Conservation (phyloP, 1,139 yeast species). For the Meyerozyma smithsonii region DNA sequence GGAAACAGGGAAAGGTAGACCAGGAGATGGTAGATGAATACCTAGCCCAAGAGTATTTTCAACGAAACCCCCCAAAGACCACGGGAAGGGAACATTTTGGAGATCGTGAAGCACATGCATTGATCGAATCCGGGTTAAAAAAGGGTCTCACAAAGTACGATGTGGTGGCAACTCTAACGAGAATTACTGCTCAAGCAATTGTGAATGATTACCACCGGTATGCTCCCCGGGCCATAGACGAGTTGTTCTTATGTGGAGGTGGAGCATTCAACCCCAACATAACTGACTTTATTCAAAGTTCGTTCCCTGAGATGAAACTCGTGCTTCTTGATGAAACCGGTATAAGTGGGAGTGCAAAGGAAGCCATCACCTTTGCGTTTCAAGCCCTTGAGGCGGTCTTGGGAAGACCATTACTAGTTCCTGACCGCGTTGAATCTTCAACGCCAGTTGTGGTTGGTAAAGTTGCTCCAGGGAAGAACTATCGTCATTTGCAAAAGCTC, state of each 20-base stretch:
- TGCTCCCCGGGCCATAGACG: constrained; percentile 8
- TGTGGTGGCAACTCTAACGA: constrained; percentile 10
- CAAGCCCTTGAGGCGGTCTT: constrained; percentile 11
- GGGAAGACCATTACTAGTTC: constrained; percentile 11
- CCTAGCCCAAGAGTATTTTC: constrained; percentile 8
- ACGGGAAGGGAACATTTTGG: constrained; percentile 12
- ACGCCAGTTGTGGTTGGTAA: constrained; percentile 10
- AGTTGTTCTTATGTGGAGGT: constrained; percentile 11
- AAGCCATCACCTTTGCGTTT: constrained; percentile 12
- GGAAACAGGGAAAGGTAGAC: constrained; percentile 8
- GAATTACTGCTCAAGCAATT: constrained; percentile 11
- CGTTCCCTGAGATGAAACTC: constrained; percentile 9
- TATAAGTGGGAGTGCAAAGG: constrained; percentile 9
- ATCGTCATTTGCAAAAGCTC: background rate
- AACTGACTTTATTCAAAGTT: constrained; percentile 6
- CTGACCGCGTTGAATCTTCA: constrained; percentile 9
- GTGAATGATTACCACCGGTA: constrained; percentile 9
- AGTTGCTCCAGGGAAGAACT: constrained; percentile 6
- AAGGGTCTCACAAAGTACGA: constrained; percentile 8
- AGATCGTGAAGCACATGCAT: constrained; percentile 9
- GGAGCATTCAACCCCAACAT: constrained; percentile 12
- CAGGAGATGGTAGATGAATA: constrained; percentile 9
- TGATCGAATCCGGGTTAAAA: constrained; percentile 5
- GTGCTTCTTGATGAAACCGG: constrained; percentile 10
- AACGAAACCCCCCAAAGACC: constrained; percentile 10